Percentiles rank a stretch among this genome's conserved stretches.
phyloP scores from a whole-genome alignment of 1,139 yeast species.

The Blastobotrys elegans region DNA sequence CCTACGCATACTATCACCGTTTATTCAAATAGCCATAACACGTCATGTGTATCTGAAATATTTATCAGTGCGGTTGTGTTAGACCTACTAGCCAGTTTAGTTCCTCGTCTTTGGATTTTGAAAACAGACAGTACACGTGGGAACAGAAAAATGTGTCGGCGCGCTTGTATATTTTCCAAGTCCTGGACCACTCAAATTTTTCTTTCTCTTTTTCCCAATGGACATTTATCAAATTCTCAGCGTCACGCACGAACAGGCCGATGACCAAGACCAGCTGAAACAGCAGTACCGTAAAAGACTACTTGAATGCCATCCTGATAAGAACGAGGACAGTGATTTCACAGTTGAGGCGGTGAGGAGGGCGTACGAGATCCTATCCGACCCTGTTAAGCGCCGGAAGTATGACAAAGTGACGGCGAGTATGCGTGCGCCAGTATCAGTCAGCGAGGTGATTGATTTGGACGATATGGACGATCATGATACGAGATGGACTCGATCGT shows the following conservation, averaged over 20 bases:
- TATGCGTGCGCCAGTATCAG: conserved; percentile 33
- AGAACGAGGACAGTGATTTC: conserved; percentile 28
- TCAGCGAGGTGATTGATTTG: conserved; percentile 56
- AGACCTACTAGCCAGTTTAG: no score
- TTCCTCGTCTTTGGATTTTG: no score
- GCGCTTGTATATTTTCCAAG: neutral
- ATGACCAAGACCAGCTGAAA: conserved; percentile 47
- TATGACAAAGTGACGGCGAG: conserved; percentile 47
- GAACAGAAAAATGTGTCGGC: no score
- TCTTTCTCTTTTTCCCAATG: conserved; percentile 10
- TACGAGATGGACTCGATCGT: conserved; percentile 45
- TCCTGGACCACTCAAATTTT: conserved; percentile 1
- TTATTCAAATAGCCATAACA: no score
- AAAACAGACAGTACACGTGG: no score
- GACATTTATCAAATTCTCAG: conserved; percentile 51
- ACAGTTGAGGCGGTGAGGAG: conserved; percentile 44
- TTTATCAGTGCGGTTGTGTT: no score
- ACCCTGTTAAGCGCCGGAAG: conserved; percentile 37
- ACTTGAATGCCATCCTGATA: conserved; percentile 75
- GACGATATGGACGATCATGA: conserved; percentile 43
- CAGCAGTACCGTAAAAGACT: conserved; percentile 56
- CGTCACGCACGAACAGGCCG: conserved; percentile 18
- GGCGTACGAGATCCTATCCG: conserved; percentile 55
- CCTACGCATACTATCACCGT: no score
- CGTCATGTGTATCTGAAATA: no score